These are phyloP conservation scores for Acanthamoeba royreba DNA, from an alignment of 208 protist species.

Conservation along the genomic window DNA sequence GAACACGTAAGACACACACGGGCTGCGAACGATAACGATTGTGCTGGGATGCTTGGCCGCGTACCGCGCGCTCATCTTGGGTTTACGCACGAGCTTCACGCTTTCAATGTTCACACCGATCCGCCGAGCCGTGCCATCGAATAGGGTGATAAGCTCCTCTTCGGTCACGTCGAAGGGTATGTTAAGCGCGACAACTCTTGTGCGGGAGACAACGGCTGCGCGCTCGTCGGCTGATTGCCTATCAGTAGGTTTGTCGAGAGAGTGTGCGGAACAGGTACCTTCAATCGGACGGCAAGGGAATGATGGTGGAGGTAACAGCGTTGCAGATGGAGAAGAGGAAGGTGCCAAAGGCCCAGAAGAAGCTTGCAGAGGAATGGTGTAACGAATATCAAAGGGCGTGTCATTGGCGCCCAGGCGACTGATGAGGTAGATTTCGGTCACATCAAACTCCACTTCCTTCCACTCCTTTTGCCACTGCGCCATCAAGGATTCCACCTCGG, in stretches of 20 bases:
- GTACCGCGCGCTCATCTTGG: not conserved
- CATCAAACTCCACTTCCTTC: not conserved
- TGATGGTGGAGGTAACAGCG: not conserved
- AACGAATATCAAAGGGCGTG: not conserved
- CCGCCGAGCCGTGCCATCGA: not conserved
- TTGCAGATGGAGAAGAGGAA: not conserved
- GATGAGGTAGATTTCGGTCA: slow-evolving; percentile 3
- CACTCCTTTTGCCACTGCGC: not conserved
- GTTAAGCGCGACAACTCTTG: not conserved
- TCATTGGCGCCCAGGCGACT: not conserved
- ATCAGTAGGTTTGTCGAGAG: too few relatives aligned
- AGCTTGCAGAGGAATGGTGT: not conserved
- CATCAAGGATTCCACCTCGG: not conserved
- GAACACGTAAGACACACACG: too few relatives aligned
- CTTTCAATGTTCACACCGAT: not conserved
- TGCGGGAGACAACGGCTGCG: not conserved
- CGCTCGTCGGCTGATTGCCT: too few relatives aligned
- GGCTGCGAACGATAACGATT: too few relatives aligned
- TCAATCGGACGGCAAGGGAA: not conserved
- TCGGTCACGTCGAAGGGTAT: not conserved
- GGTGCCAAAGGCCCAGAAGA: not conserved
- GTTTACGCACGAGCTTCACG: not conserved
- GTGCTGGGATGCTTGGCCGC: not conserved
- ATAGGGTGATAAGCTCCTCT: not conserved
- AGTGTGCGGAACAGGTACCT: too few relatives aligned